Conservation (phyloP, 768 basidiomycete species). For the Collybia sp. region DNA sequence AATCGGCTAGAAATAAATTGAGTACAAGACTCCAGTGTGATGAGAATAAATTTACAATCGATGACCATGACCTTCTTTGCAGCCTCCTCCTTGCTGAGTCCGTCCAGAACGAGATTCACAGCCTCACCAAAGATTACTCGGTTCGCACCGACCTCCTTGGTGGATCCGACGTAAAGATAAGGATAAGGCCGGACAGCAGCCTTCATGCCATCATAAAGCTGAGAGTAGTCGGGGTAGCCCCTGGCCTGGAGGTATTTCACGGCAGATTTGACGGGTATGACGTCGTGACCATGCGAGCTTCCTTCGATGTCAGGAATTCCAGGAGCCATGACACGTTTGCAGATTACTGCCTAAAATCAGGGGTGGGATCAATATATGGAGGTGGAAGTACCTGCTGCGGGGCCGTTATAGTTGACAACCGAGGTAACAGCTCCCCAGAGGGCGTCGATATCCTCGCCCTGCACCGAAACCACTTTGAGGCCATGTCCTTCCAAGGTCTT, state of each 20-base stretch:
- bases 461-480: slow-evolving; percentile 64
- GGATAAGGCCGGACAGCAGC: slow-evolving; percentile 49
- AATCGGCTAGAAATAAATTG: slow-evolving; percentile 45
- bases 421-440: slow-evolving; percentile 66
- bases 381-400: slow-evolving; percentile 58
- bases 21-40: slow-evolving; percentile 5
- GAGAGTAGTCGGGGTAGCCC: slow-evolving; percentile 50
- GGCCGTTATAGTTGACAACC: slow-evolving; percentile 60
- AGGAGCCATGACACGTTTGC: slow-evolving; percentile 66
- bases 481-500: slow-evolving; percentile 82
- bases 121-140: slow-evolving; percentile 85
- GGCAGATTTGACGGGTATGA: slow-evolving; percentile 78
- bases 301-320: slow-evolving; percentile 77
- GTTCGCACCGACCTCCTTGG: slow-evolving; percentile 74
- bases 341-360: slow-evolving; percentile 42
- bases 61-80: slow-evolving; percentile 82
- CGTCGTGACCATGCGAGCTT: slow-evolving; percentile 77
- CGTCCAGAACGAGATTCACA: slow-evolving; percentile 74
- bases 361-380: background rate
- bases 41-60: slow-evolving; percentile 50
- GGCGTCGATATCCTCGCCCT: slow-evolving; percentile 78
- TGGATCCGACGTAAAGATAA: slow-evolving; percentile 63
- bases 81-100: slow-evolving; percentile 70
- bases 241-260: slow-evolving; percentile 65
- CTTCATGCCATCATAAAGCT: slow-evolving; percentile 63